A percentile compares a stretch with the other conserved stretches of the same genome.
These are phyloP conservation scores for Cercospora sesami DNA, from an alignment of 2,329 filamentous ascomycete species.

Conservation along the genomic window DNA sequence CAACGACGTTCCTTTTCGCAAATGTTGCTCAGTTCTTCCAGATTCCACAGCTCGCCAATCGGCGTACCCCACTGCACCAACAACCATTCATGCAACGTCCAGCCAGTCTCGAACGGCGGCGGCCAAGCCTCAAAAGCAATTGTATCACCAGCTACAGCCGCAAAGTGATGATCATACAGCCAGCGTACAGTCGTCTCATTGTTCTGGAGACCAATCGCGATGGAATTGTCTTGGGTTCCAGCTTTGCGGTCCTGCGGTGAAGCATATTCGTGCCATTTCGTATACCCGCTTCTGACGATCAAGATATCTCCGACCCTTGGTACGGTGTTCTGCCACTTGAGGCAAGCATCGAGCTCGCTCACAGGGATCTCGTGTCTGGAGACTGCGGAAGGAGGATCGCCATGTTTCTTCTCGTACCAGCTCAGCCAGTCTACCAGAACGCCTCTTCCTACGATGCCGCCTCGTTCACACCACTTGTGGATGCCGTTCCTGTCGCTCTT, in stretches of 20 bases:
- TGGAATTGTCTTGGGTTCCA: constrained; percentile 5
- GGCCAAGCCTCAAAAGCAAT: constrained; percentile 38
- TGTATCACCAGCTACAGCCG: constrained; percentile 21
- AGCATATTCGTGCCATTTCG: constrained; percentile 34
- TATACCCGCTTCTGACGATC: constrained; percentile 53
- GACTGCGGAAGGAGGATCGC: constrained; percentile 6
- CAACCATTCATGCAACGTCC: constrained; percentile 48
- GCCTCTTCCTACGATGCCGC: constrained; percentile 57
- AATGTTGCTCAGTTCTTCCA: constrained; percentile 47
- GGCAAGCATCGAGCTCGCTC: constrained; percentile 37
- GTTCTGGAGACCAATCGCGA: constrained; percentile 8
- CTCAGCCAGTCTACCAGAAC: constrained; percentile 54
- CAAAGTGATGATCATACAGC: constrained; percentile 19
- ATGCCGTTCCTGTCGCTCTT: constrained; percentile 45
- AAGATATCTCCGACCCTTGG: constrained; percentile 58
- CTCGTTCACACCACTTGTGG: constrained; percentile 46
- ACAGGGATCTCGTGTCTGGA: constrained; percentile 10
- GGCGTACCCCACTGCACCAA: constrained; percentile 52
- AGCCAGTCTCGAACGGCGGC: constrained; percentile 33
- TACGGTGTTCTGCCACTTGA: constrained; percentile 49
- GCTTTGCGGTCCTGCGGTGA: constrained; percentile 6
- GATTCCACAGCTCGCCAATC: constrained; percentile 54
- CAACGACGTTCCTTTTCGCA: constrained; percentile 44
- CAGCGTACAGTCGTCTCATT: constrained; percentile 14
- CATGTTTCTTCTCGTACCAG: constrained; percentile 37